Conservation (phyloP, 2,329 filamentous ascomycete genomes). For the Fusarium albosuccineum region DNA sequence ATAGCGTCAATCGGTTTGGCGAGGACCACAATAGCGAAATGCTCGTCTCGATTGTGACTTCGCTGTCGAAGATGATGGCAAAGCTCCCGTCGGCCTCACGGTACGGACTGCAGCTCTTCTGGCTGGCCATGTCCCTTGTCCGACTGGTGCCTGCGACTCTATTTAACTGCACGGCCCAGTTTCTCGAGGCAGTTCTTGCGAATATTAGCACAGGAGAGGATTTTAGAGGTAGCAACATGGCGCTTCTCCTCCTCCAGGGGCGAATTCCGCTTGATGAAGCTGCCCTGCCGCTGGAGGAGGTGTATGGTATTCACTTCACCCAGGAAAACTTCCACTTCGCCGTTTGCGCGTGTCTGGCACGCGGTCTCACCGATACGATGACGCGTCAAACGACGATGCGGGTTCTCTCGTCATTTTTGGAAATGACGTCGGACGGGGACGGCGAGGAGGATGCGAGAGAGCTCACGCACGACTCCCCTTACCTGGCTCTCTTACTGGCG, state of each 20-base stretch:
- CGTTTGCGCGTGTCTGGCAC: constrained; percentile 72
- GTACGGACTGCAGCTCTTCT: constrained; percentile 77
- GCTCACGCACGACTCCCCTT: constrained; percentile 62
- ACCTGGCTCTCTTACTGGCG: constrained; percentile 71
- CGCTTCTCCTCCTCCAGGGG: constrained; percentile 71
- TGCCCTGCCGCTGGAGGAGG: constrained; percentile 71
- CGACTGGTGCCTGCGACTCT: constrained; percentile 72
- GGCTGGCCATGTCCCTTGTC: constrained; percentile 76
- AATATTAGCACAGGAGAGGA: constrained; percentile 74
- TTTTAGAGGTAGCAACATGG: constrained; percentile 70
- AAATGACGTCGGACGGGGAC: constrained; percentile 48
- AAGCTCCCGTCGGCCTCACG: constrained; percentile 76
- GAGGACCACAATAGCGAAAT: constrained; percentile 76
- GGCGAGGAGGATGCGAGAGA: constrained; percentile 26
- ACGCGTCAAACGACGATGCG: constrained; percentile 71
- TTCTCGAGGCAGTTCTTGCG: constrained; percentile 73
- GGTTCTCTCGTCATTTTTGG: constrained; percentile 72
- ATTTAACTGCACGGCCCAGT: constrained; percentile 75
- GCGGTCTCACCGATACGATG: constrained; percentile 72
- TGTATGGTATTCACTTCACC: constrained; percentile 75
- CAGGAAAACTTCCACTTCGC: constrained; percentile 76
- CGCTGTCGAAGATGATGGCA: constrained; percentile 78
- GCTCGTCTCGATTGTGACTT: constrained; percentile 76
- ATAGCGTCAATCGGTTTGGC: constrained; percentile 73
- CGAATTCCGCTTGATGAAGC: constrained; percentile 72